Percentiles rank a stretch among this genome's conserved stretches.
phyloP scores from a whole-genome alignment of 2,329 filamentous ascomycete genomes.

The Emergomyces pasteurianus region DNA sequence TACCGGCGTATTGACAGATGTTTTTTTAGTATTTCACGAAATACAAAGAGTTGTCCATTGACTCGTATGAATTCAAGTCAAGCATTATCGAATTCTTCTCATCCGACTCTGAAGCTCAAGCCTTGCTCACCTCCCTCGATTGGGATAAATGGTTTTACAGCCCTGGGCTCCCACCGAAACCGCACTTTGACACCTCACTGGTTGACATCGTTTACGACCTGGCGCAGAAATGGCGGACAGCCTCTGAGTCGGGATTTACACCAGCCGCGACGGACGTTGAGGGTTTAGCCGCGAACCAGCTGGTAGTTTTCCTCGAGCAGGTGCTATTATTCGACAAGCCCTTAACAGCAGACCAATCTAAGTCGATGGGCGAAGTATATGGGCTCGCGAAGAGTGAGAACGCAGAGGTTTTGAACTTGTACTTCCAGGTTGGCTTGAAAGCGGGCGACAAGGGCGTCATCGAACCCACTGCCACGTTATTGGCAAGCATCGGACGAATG shows the following conservation, averaged over 20 bases:
- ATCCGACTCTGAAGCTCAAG: conserved; percentile 47
- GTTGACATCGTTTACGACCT: conserved; percentile 77
- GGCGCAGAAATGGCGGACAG: conserved; percentile 65
- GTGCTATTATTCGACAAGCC: conserved; percentile 56
- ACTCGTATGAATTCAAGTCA: conserved; percentile 87
- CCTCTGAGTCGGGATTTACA: conserved; percentile 36
- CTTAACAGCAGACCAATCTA: conserved; percentile 53
- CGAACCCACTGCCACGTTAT: conserved; percentile 56
- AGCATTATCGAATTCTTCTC: conserved; percentile 79
- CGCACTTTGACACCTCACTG: conserved; percentile 76
- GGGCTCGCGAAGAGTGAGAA: conserved; percentile 64
- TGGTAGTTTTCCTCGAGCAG: conserved; percentile 78
- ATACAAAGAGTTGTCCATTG: conserved; percentile 75
- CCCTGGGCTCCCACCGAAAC: conserved; percentile 83
- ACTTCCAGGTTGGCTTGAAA: conserved; percentile 65
- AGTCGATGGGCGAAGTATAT: conserved; percentile 64
- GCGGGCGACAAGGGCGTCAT: conserved; percentile 60
- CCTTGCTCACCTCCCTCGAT: conserved; percentile 59
- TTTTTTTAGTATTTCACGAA: conserved; percentile 59
- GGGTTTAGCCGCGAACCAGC: conserved; percentile 72
- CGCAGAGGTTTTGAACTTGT: conserved; percentile 72
- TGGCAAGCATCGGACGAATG: conserved; percentile 82
- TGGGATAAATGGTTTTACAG: conserved; percentile 85
- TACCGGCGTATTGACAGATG: background rate
- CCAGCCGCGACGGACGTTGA: conserved; percentile 59